Percentiles rank a stretch among this genome's conserved stretches.
Evolutionary conservation across 805 yeast genomes (phyloP).

Genomic region (Starmera pachycereana): DNA sequence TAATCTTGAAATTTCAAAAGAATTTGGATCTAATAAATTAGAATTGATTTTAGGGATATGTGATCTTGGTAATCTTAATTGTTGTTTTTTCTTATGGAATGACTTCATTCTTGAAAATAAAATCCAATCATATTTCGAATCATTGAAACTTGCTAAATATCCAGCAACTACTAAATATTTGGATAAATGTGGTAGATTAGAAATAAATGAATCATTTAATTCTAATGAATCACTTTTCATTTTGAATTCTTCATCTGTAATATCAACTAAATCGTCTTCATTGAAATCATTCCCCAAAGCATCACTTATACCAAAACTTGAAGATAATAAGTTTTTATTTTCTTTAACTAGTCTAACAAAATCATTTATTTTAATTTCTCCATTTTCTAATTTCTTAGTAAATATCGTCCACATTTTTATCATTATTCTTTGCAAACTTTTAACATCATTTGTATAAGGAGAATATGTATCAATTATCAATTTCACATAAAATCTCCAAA

Average conservation of each 20-base stretch:
- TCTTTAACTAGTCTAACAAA: slow-evolving; percentile 19
- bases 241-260: slow-evolving; percentile 1
- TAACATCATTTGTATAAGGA: slow-evolving; percentile 14
- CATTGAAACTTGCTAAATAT: slow-evolving; percentile 71
- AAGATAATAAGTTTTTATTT: slow-evolving; percentile 20
- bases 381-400: slow-evolving; percentile 9
- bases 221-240: neutral
- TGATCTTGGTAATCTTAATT: slow-evolving; percentile 29
- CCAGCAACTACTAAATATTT: slow-evolving; percentile 74
- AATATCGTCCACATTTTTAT: slow-evolving; percentile 15
- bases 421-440: slow-evolving; percentile 9
- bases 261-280: slow-evolving; percentile 4
- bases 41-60: slow-evolving; percentile 39
- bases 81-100: slow-evolving; percentile 25
- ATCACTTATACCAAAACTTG: slow-evolving; percentile 22
- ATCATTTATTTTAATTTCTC: slow-evolving; percentile 7
- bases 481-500: slow-evolving; percentile 15
- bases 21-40: slow-evolving; percentile 56
- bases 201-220: slow-evolving; percentile 6
- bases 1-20: slow-evolving; percentile 70
- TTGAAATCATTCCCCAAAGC: slow-evolving; percentile 5
- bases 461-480: slow-evolving; percentile 16
- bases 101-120: slow-evolving; percentile 57
- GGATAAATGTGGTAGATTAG: slow-evolving; percentile 48
- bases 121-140: slow-evolving; percentile 57